phyloP scores from a whole-genome alignment of 495 filamentous ascomycete species.

The Terfezia boudieri region DNA sequence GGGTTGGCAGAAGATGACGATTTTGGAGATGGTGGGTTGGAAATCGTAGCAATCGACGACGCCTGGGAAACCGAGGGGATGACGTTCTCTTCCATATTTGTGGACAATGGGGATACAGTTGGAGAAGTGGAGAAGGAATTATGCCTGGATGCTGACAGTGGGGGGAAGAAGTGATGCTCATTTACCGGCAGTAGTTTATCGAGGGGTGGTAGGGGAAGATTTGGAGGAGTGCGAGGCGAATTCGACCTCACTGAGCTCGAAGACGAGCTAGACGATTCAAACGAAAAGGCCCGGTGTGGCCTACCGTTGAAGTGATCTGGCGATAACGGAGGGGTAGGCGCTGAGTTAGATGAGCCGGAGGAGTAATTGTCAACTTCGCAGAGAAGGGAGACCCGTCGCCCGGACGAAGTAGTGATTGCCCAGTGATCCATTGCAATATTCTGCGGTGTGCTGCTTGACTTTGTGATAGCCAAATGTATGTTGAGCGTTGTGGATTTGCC shows the following conservation, averaged over 20 bases:
- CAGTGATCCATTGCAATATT: slow-evolving; percentile 13
- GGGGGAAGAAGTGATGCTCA: slow-evolving; percentile 8
- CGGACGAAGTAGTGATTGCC: slow-evolving; percentile 16
- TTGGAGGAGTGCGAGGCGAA: slow-evolving; percentile 13
- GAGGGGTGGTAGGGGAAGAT: slow-evolving; percentile 12
- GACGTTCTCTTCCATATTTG: slow-evolving; percentile 1
- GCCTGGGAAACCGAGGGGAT: slow-evolving; percentile 10
- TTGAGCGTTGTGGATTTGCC: too few species aligned
- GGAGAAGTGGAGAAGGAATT: slow-evolving; percentile 8
- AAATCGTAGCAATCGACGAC: slow-evolving; percentile 2
- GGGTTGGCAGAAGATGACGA: slow-evolving; percentile 10
- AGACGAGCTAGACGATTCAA: slow-evolving; percentile 10
- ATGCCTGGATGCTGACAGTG: slow-evolving; percentile 1
- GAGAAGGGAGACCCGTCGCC: slow-evolving; percentile 17
- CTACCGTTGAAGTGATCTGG: slow-evolving; percentile 5
- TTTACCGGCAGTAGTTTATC: slow-evolving; percentile 13
- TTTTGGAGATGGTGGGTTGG: slow-evolving; percentile 16
- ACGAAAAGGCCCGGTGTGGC: not conserved
- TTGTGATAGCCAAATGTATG: too few species aligned
- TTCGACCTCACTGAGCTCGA: slow-evolving; percentile 16
- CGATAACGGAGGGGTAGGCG: slow-evolving; percentile 17
- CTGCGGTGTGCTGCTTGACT: too few species aligned
- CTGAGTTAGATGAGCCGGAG: slow-evolving; percentile 8
- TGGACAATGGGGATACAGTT: not conserved
- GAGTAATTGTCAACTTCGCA: slow-evolving; percentile 13